A percentile compares a stretch with the other conserved stretches of the same genome.
Evolutionary conservation across 2,329 filamentous ascomycete genomes (phyloP).

Genomic region (Fusarium succisae): DNA sequence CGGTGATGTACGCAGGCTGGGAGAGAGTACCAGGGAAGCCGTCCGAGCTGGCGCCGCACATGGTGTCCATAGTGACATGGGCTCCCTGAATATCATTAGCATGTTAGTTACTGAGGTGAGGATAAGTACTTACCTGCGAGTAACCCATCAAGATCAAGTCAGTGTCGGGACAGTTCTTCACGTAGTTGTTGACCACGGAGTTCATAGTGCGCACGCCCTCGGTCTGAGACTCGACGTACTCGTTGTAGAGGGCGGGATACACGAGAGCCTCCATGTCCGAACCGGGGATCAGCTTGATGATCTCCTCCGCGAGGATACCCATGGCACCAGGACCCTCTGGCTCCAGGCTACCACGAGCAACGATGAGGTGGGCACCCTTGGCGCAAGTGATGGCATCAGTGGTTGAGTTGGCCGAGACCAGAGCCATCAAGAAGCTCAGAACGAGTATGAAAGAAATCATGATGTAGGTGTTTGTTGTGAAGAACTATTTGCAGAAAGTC

Average conservation of each 20-base stretch:
- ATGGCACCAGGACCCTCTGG: conserved; percentile 31
- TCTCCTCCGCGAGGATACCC: conserved; percentile 8
- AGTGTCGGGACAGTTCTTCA: conserved; percentile 21
- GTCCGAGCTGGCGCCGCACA: conserved; percentile 22
- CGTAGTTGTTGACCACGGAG: conserved; percentile 11
- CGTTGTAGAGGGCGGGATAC: conserved; percentile 31
- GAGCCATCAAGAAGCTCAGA: neutral
- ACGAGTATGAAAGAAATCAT: conserved; percentile 17
- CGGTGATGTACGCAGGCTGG: neutral
- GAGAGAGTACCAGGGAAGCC: conserved; percentile 6
- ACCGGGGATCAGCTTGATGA: conserved; percentile 7
- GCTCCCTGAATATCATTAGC: conserved; percentile 10
- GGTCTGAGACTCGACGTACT: conserved; percentile 34
- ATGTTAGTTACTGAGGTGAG: accelerated
- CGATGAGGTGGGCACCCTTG: conserved; percentile 32
- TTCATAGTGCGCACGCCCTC: conserved; percentile 21
- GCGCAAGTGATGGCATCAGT: neutral
- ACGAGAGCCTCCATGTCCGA: conserved; percentile 34
- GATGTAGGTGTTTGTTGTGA: neutral
- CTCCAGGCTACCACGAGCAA: conserved; percentile 33
- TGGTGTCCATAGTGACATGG: conserved; percentile 11
- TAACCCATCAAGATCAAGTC: conserved; percentile 35
- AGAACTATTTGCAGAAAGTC: neutral
- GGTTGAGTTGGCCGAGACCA: neutral
- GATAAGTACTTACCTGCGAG: conserved; percentile 1